Evolutionary conservation across 2,329 filamentous ascomycete species (phyloP).

Genomic region (Plenodomus tracheiphilus): DNA sequence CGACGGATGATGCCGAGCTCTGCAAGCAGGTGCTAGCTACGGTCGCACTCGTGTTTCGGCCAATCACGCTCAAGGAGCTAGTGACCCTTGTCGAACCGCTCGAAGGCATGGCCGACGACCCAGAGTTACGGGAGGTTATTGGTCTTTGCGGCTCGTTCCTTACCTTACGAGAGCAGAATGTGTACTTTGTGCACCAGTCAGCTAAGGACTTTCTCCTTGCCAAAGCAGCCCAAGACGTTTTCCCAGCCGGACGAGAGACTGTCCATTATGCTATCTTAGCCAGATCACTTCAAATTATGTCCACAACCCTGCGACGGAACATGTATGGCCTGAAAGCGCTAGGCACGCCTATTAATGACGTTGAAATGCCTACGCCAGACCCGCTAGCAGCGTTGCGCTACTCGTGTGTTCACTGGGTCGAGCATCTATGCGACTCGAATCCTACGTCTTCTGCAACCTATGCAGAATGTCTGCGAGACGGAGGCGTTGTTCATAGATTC

Average conservation of each 20-base stretch:
- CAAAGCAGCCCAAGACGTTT: constrained; percentile 24
- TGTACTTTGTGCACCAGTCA: constrained; percentile 40
- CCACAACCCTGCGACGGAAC: constrained; percentile 8
- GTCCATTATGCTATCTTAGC: constrained; percentile 4
- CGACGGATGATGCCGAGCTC: constrained; percentile 29
- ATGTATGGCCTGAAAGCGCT: constrained; percentile 22
- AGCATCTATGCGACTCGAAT: constrained; percentile 31
- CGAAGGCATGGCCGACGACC: constrained; percentile 1
- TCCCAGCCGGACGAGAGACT: constrained; percentile 25
- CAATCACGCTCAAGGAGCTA: constrained; percentile 46
- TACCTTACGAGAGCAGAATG: no score
- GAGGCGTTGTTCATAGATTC: constrained; percentile 1
- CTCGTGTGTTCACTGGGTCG: constrained; percentile 40
- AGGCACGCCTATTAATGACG: constrained; percentile 18
- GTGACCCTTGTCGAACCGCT: constrained; percentile 18
- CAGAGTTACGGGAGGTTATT: not conserved
- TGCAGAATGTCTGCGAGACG: not conserved
- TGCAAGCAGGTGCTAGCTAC: constrained; percentile 45
- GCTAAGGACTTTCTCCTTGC: constrained; percentile 47
- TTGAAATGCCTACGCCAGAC: constrained; percentile 25
- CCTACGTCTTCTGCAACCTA: not conserved
- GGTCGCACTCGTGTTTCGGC: constrained; percentile 38
- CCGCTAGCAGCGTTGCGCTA: constrained; percentile 24
- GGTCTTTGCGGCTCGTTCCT: no score
- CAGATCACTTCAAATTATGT: constrained; percentile 34